Base-by-base conservation (phyloP, 2,329 filamentous ascomycete genomes). In the Fusarium tanahbumbuense region DNA sequence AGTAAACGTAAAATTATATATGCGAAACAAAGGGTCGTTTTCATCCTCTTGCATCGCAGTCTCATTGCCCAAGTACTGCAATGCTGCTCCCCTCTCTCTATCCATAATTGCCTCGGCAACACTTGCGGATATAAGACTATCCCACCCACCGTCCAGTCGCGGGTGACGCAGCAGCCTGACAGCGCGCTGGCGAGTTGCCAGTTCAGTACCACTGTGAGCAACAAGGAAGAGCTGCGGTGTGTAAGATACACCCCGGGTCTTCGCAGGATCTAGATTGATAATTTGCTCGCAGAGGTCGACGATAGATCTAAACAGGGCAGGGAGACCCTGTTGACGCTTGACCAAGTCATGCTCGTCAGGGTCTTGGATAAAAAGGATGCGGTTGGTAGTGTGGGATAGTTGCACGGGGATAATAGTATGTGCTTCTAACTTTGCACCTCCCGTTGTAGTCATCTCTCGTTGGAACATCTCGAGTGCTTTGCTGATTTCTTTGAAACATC, bases 1-100 rank as follows among this genome's bases (percentile, higher is more conserved):
- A 2, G n/a, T 22, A 13, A 68, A 50, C 1, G 49, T 68, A 13
- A 68, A 60, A 5, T 50, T 68, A 5, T 42, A 68, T 13, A 68
- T 64, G 3, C 66, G 66, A 45, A 68, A 63, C 8, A 68, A 25
- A 16, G 64, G 48, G 7, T 60, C 8, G 0, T 5, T 25, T 3
- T 30, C 16, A 10, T 27, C 22, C 23, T 23, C 11, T 9, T 13
- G 3, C 3, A 5, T 6, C 3, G 7, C 11, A 20, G 16, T 18
- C 3, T 16, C 16, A 12, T 9, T 3, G 16, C 28, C 4, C 16
- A 30, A 20, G 23, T 68, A 53, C n/a, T 68, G 54, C 3, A 30
- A 42, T 1, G 34, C 49, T 8, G 50, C 50, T 7, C 53, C 47
- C 22, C 12, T 50, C 28, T 68, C 66, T 10, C 64, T 60, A 2